Evolutionary conservation across 225 moss, liverwort and hornwort genomes (phyloP).

Genomic region (Thuidium tamariscinum): DNA sequence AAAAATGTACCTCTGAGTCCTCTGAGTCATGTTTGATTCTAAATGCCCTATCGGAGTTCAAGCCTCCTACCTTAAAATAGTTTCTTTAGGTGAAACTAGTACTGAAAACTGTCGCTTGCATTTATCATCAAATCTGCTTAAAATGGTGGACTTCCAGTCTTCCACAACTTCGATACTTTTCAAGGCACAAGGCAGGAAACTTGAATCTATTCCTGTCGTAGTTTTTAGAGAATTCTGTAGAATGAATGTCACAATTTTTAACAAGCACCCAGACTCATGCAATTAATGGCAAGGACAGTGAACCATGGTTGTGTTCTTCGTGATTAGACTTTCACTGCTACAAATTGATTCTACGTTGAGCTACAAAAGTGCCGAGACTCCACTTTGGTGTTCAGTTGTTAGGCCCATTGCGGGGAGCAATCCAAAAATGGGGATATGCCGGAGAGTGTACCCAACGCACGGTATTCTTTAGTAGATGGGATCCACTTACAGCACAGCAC

Average conservation of each 20-base stretch:
- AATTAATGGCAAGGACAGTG: fast-evolving
- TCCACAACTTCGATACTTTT: neutral
- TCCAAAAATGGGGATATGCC: neutral
- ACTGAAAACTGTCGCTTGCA: too few species aligned
- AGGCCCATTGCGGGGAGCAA: neutral
- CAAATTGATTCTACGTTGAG: too few species aligned
- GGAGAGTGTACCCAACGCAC: neutral
- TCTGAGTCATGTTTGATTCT: too few species aligned
- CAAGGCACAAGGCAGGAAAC: too few species aligned
- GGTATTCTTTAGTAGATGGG: slow-evolving; percentile 10
- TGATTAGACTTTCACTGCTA: neutral
- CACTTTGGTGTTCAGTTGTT: neutral
- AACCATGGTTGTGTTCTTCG: too few species aligned
- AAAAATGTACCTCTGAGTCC: too few species aligned
- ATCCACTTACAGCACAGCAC: neutral
- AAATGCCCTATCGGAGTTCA: too few species aligned
- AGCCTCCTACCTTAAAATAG: too few species aligned
- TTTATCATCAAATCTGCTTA: neutral
- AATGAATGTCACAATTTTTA: neutral
- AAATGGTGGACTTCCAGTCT: neutral
- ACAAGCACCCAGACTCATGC: fast-evolving
- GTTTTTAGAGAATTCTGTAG: too few species aligned
- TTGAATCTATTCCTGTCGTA: neutral
- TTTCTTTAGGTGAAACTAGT: too few species aligned
- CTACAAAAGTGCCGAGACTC: fast-evolving